Conservation (phyloP, 2,329 filamentous ascomycete species). For the Rutstroemia sp. region DNA sequence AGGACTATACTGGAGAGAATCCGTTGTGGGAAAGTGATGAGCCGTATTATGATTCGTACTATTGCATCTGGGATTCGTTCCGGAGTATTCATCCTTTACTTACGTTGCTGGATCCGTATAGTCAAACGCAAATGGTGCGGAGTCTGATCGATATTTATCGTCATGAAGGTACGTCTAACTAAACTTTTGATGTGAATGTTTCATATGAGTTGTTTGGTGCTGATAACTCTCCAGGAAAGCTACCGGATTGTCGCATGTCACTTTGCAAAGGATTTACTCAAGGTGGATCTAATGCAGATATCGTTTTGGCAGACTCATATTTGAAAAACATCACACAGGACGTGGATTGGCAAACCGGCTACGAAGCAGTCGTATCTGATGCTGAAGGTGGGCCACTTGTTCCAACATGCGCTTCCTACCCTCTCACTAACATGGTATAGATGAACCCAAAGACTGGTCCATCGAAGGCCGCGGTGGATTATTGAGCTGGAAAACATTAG, state of each 20-base stretch:
- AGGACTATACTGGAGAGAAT: constrained; percentile 69
- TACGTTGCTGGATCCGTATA: constrained; percentile 57
- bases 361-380: constrained; percentile 64
- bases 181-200: too few species aligned
- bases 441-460: constrained; percentile 57
- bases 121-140: constrained; percentile 61
- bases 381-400: constrained; percentile 13
- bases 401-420: too few species aligned
- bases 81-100: constrained; percentile 62
- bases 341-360: constrained; percentile 63
- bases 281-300: constrained; percentile 66
- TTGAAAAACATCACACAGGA: constrained; percentile 56
- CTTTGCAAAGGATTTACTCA: constrained; percentile 68
- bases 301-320: constrained; percentile 60
- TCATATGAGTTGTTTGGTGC: too few species aligned
- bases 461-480: constrained; percentile 64
- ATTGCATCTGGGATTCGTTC: constrained; percentile 67
- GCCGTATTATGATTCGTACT: constrained; percentile 70
- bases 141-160: constrained; percentile 65
- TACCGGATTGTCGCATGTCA: constrained; percentile 46
- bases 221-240: constrained; percentile 29
- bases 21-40: constrained; percentile 57
- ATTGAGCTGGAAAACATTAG: constrained; percentile 61
- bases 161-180: too few species aligned
- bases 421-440: too few species aligned